Percentiles rank a stretch among this genome's conserved stretches.
Conservation (phyloP, 2,329 filamentous ascomycete species). For the Xylaria sp. region DNA sequence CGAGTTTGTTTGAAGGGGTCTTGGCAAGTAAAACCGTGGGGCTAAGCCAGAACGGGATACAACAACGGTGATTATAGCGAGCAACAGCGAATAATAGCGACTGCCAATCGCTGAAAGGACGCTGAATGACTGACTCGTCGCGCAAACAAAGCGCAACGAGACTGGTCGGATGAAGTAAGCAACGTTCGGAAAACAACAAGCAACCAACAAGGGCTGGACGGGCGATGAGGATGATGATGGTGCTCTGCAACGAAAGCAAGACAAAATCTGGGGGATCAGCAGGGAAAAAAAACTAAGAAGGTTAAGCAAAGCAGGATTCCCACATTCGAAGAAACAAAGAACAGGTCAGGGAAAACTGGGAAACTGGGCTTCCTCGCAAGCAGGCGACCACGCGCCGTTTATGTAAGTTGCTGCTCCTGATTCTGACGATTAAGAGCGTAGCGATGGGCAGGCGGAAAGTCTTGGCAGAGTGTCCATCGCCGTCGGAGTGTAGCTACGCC, state of each 20-base stretch:
- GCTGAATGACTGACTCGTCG: not conserved
- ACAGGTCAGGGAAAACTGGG: not conserved
- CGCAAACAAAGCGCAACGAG: conserved; percentile 1
- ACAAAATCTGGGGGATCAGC: conserved; percentile 1
- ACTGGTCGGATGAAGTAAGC: not conserved
- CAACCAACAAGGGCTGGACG: not conserved
- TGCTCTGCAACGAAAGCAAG: conserved; percentile 2
- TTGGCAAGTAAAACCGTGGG: not conserved
- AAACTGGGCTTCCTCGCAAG: conserved; percentile 7
- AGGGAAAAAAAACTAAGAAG: not conserved
- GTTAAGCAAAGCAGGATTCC: not conserved
- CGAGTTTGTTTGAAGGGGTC: conserved; percentile 5
- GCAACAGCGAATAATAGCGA: not conserved
- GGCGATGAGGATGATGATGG: too few relatives aligned
- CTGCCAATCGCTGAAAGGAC: conserved; percentile 1
- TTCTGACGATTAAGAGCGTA: conserved; percentile 30
- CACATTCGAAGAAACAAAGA: conserved; percentile 6
- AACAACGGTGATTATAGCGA: not conserved
- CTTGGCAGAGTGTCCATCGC: conserved; percentile 30
- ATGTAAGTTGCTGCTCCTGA: conserved; percentile 31
- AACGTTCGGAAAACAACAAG: not conserved
- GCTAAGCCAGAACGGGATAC: conserved; percentile 15
- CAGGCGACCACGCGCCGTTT: conserved; percentile 28
- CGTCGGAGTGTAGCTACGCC: conserved; percentile 26
- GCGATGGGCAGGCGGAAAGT: conserved; percentile 32